Percentiles rank a stretch among this genome's conserved stretches.
These are phyloP conservation scores for Evernia prunastri DNA, from an alignment of 495 filamentous ascomycete species.

Conservation along the genomic window DNA sequence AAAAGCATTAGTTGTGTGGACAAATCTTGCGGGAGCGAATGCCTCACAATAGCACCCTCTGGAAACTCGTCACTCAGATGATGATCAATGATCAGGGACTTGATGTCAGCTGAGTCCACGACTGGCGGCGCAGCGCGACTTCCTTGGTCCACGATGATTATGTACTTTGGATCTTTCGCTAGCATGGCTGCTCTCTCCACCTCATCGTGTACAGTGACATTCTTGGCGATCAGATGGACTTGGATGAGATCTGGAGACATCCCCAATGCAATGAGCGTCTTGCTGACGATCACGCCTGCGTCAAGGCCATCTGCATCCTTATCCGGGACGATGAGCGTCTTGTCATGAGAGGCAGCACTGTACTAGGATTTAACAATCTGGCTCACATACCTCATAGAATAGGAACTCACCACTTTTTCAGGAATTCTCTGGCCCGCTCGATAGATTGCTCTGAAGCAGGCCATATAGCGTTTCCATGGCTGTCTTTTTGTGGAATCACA, in stretches of 20 bases:
- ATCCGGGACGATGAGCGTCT: conserved; percentile 49
- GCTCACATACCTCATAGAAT: background rate
- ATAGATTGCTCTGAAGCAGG: conserved; percentile 47
- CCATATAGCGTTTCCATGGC: conserved; percentile 43
- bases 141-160: conserved; percentile 57
- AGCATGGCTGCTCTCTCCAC: conserved; percentile 41
- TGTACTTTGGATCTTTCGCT: conserved; percentile 40
- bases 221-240: conserved; percentile 48
- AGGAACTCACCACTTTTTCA: conserved; percentile 37
- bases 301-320: conserved; percentile 57
- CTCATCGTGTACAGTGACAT: conserved; percentile 44
- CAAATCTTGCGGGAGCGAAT: background rate
- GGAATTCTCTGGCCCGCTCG: conserved; percentile 38
- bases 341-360: conserved; percentile 27
- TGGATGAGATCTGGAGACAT: conserved; percentile 39
- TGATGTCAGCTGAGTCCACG: conserved; percentile 34
- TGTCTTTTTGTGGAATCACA: conserved; percentile 32
- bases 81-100: conserved; percentile 52
- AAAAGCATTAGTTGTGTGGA: background rate
- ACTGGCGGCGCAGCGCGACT: conserved; percentile 44
- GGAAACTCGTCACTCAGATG: conserved; percentile 51
- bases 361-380: background rate
- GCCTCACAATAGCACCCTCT: conserved; percentile 28
- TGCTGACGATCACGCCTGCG: conserved; percentile 51
- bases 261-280: conserved; percentile 47